A percentile compares a stretch with the other conserved stretches of the same genome.
These are phyloP conservation scores for Ceratobasidium sp. DNA, from an alignment of 1,284 basidiomycete species.

Conservation along the genomic window DNA sequence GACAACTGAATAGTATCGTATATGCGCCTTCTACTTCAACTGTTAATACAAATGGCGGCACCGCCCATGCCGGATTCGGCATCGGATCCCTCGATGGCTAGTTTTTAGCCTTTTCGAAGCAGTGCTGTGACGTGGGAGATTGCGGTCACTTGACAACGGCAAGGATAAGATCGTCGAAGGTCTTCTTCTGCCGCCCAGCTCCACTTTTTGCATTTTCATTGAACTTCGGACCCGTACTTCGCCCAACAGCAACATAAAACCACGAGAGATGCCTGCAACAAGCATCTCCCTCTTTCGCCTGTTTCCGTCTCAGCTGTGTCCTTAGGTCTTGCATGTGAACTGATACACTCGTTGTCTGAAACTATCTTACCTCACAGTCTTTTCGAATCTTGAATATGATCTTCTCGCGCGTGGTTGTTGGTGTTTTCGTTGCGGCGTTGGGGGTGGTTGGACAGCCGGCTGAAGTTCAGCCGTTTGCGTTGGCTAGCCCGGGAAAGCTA, in stretches of 20 bases:
- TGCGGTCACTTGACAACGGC: slow-evolving; percentile 33
- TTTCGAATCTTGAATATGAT: slow-evolving; percentile 25
- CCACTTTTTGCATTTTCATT: slow-evolving; percentile 40
- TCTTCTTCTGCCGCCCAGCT: slow-evolving; percentile 27
- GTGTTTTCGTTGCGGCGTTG: slow-evolving; percentile 13
- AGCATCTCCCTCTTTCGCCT: slow-evolving; percentile 19
- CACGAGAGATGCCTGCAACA: not conserved
- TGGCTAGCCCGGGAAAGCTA: slow-evolving; percentile 61
- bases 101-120: slow-evolving; percentile 41
- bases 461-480: slow-evolving; percentile 25
- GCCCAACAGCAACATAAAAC: not conserved
- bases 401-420: slow-evolving; percentile 1
- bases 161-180: slow-evolving; percentile 20
- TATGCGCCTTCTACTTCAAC: not conserved
- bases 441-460: slow-evolving; percentile 14
- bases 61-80: slow-evolving; percentile 42
- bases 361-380: slow-evolving; percentile 10
- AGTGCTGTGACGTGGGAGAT: slow-evolving; percentile 40
- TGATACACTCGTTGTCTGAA: slow-evolving; percentile 33
- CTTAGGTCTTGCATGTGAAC: slow-evolving; percentile 14
- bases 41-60: slow-evolving; percentile 51
- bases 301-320: slow-evolving; percentile 18
- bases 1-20: slow-evolving; percentile 16
- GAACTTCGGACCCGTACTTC: slow-evolving; percentile 4
- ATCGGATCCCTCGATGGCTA: slow-evolving; percentile 13